phyloP scores from a whole-genome alignment of 371 early-diverging fungal species.

The Lichtheimia ramosa region DNA sequence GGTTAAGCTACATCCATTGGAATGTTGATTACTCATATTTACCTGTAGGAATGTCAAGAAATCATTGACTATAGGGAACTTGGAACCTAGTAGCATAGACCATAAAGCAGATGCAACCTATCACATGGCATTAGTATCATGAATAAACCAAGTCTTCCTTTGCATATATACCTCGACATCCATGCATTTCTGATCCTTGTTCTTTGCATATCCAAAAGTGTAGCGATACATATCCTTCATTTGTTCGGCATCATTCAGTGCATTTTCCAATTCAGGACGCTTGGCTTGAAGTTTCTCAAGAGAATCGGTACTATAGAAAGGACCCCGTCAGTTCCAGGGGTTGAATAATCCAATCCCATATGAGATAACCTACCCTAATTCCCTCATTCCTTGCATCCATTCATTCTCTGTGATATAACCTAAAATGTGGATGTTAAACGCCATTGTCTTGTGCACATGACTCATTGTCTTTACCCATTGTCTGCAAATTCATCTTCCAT shows the following conservation, averaged over 20 bases:
- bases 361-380: conserved; percentile 44
- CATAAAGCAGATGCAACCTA: conserved; percentile 61
- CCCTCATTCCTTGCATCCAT: conserved; percentile 68
- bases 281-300: conserved; percentile 44
- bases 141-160: background rate
- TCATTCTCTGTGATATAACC: conserved; percentile 66
- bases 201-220: conserved; percentile 70
- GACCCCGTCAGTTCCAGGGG: background rate
- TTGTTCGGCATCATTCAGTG: conserved; percentile 44
- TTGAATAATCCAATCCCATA: background rate
- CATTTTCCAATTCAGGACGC: conserved; percentile 42
- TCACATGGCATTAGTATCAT: background rate
- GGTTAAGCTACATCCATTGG: no score
- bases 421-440: conserved; percentile 8
- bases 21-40: background rate
- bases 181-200: conserved; percentile 68
- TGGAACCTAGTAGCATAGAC: conserved; percentile 48
- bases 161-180: conserved; percentile 53
- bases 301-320: conserved; percentile 52
- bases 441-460: no score
- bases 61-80: conserved; percentile 43
- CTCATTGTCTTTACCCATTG: conserved; percentile 54
- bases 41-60: conserved; percentile 58
- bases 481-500: conserved; percentile 58
- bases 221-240: conserved; percentile 68